Percentiles rank a stretch among this genome's conserved stretches.
phyloP scores from a whole-genome alignment of 1,284 basidiomycete species.

The Melanopsichium pennsylvanicum region DNA sequence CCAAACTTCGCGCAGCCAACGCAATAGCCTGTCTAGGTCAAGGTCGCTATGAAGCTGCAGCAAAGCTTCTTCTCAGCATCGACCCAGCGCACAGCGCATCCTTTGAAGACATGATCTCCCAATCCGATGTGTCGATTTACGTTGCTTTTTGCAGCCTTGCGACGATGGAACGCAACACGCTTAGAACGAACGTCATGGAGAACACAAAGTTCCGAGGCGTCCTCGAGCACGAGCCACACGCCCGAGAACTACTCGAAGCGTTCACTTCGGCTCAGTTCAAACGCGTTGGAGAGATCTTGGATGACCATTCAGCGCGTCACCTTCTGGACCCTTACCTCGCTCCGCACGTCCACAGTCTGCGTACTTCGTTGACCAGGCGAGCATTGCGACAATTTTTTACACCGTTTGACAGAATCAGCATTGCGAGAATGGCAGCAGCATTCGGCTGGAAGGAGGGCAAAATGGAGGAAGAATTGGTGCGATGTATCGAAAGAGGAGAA shows the following conservation, averaged over 20 bases:
- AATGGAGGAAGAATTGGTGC: conserved; percentile 76
- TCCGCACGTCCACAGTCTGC: conserved; percentile 66
- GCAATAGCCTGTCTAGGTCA: conserved; percentile 77
- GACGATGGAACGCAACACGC: conserved; percentile 74
- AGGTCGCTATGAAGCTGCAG: conserved; percentile 78
- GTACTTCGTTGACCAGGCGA: conserved; percentile 68
- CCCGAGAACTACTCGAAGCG: conserved; percentile 80
- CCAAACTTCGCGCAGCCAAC: conserved; percentile 79
- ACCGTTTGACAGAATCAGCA: conserved; percentile 80
- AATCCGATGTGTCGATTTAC: conserved; percentile 83
- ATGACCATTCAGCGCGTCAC: conserved; percentile 75
- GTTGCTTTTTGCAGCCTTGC: conserved; percentile 81
- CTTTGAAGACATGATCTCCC: conserved; percentile 73
- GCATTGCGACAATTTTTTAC: conserved; percentile 73
- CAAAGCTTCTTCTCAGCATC: conserved; percentile 74
- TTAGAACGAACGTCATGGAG: conserved; percentile 75
- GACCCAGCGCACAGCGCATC: conserved; percentile 66
- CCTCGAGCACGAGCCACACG: conserved; percentile 83
- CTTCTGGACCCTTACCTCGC: conserved; percentile 78
- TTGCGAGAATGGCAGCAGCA: conserved; percentile 79
- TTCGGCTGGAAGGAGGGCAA: conserved; percentile 81
- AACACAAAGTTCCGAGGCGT: conserved; percentile 77
- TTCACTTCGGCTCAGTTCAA: conserved; percentile 85
- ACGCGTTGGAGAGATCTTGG: conserved; percentile 76
- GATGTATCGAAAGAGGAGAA: conserved; percentile 76